Conservation (phyloP, 140 eudicot species). For the Flaveria floridana region DNA sequence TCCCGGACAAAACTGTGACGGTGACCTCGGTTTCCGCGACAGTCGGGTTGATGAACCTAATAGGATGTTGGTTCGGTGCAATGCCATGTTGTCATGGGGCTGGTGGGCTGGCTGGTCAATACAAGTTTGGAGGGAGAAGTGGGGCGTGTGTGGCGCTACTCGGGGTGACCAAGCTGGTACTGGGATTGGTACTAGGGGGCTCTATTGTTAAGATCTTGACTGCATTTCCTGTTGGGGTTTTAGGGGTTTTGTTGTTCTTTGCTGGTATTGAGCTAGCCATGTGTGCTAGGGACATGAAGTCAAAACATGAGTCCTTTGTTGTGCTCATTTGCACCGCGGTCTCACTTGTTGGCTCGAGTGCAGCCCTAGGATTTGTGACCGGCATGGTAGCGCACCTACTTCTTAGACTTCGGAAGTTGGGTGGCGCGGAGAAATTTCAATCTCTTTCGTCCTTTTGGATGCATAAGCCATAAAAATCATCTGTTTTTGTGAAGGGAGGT, state of each 20-base stretch:
- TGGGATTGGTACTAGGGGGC: constrained; percentile 72
- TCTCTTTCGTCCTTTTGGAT: constrained; percentile 45
- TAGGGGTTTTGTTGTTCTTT: constrained; percentile 74
- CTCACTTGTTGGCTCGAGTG: constrained; percentile 79
- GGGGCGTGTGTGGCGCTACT: constrained; percentile 91
- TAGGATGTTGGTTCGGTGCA: constrained; percentile 91
- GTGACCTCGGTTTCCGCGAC: constrained; percentile 73
- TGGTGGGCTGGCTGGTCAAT: constrained; percentile 92
- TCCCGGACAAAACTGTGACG: constrained; percentile 57
- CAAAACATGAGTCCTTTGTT: constrained; percentile 75
- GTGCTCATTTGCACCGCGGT: constrained; percentile 72
- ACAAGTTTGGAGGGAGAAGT: constrained; percentile 87
- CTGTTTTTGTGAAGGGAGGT: not conserved
- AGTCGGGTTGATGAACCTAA: constrained; percentile 81
- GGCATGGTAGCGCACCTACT: constrained; percentile 67
- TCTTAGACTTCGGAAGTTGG: constrained; percentile 53
- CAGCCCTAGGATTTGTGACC: constrained; percentile 62
- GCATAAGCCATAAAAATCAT: constrained; percentile 26
- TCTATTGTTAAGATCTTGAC: constrained; percentile 64
- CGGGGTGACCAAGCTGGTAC: constrained; percentile 60
- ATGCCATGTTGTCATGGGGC: constrained; percentile 96
- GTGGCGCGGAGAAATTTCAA: constrained; percentile 20
- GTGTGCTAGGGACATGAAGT: constrained; percentile 77
- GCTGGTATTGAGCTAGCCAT: constrained; percentile 91
- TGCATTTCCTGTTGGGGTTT: constrained; percentile 75